Conservation (phyloP, 805 yeast genomes). For the Kodamaea hsintzibuensis region DNA sequence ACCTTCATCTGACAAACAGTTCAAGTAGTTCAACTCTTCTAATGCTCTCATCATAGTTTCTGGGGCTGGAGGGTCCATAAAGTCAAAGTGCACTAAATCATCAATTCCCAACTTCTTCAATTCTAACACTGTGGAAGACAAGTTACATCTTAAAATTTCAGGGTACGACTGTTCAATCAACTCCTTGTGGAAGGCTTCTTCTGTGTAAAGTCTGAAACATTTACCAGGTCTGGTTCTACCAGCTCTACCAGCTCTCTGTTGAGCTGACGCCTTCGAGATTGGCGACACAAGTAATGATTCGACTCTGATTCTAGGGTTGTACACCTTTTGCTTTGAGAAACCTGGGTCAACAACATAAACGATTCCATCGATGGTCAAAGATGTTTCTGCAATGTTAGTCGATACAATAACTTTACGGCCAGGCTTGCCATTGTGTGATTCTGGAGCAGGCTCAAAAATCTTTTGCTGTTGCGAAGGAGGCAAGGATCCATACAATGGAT, state of each 20-base stretch:
- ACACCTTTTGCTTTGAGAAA: conserved; percentile 92
- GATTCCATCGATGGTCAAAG: conserved; percentile 95
- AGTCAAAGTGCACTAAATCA: conserved; percentile 95
- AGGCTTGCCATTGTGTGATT: conserved; percentile 79
- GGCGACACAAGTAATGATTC: conserved; percentile 94
- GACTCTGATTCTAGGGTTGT: conserved; percentile 93
- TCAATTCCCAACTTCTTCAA: conserved; percentile 92
- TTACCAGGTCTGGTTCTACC: conserved; percentile 99
- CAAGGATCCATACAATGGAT: conserved; percentile 93
- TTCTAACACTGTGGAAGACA: conserved; percentile 89
- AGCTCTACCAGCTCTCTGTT: conserved; percentile 99
- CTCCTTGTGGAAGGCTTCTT: conserved; percentile 93
- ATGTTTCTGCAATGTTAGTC: conserved; percentile 97
- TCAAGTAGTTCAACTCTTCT: conserved; percentile 88
- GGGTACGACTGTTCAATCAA: conserved; percentile 95
- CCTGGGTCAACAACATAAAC: conserved; percentile 98
- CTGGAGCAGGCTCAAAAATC: conserved; percentile 90
- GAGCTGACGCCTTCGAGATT: conserved; percentile 95
- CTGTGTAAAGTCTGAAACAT: conserved; percentile 94
- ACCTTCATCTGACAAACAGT: conserved; percentile 91
- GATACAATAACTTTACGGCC: conserved; percentile 92
- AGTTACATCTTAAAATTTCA: conserved; percentile 87
- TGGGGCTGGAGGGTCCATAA: conserved; percentile 99
- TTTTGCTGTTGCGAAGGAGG: conserved; percentile 95
- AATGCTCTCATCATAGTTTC: conserved; percentile 99